Percentiles rank a stretch among this genome's conserved stretches.
These are phyloP conservation scores for Rhynchospora breviuscula DNA, from an alignment of 176 grass and related monocot genomes.

Conservation along the genomic window DNA sequence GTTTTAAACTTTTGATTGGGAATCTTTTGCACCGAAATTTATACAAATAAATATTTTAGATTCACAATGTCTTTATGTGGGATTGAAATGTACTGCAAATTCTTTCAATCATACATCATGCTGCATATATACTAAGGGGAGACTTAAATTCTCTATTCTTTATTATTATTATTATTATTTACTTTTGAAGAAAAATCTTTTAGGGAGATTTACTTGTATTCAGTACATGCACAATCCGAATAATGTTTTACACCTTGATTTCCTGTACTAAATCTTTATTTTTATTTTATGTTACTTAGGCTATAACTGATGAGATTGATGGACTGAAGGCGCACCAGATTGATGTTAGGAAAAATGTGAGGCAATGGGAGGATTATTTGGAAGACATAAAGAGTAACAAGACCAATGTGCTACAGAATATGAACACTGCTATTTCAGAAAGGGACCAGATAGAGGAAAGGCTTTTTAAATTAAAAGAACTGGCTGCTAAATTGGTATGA, in stretches of 20 bases:
- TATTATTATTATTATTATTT: neutral
- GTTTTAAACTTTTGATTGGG: neutral
- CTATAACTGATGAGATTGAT: neutral
- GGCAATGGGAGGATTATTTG: neutral
- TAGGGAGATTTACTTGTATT: neutral
- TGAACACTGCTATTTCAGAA: neutral
- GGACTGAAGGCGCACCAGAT: neutral
- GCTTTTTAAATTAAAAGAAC: neutral
- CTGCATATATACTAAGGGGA: neutral
- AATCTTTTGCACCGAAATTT: neutral
- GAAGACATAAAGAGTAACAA: neutral
- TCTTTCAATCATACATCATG: neutral
- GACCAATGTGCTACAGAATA: neutral
- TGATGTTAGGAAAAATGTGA: neutral
- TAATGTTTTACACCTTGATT: neutral
- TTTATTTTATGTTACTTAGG: neutral
- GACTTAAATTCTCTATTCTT: neutral
- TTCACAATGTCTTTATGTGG: neutral
- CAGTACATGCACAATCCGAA: neutral
- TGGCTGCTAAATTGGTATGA: neutral
- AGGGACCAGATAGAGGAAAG: neutral
- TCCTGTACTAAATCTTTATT: neutral
- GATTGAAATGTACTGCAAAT: neutral
- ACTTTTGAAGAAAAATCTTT: neutral
- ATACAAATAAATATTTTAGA: no score